phyloP scores from a whole-genome alignment of 441 rosid species.

The Pelargonium australe region DNA sequence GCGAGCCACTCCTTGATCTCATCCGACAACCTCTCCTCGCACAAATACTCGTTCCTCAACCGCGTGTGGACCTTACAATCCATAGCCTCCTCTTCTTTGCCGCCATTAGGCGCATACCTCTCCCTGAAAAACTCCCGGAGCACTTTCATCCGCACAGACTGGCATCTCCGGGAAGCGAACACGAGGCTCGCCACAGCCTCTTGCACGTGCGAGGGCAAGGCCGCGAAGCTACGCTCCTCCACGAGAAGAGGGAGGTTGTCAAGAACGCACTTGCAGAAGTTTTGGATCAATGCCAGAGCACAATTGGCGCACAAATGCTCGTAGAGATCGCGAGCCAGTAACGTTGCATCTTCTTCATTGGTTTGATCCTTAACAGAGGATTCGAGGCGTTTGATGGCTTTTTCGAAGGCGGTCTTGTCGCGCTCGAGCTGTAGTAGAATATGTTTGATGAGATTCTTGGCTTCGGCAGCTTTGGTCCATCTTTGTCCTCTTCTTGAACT shows the following conservation, averaged over 20 bases:
- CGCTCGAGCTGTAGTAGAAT: not conserved
- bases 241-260: not conserved
- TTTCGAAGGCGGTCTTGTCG: not conserved
- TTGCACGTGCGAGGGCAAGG: not conserved
- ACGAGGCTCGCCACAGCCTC: not conserved
- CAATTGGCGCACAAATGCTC: not conserved
- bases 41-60: not conserved
- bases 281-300: not conserved
- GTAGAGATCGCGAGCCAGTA: not conserved
- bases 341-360: not conserved
- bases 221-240: not conserved
- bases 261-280: not conserved
- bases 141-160: not conserved
- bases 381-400: not conserved
- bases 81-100: not conserved
- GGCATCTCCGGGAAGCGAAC: constrained; percentile 2
- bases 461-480: not conserved
- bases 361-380: not conserved
- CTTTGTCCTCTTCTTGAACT: not conserved
- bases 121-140: not conserved
- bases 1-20: too few species aligned
- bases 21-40: not conserved
- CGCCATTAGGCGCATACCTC: not conserved
- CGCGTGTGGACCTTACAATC: not conserved
- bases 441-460: not conserved